These are phyloP conservation scores for Atkinsonella hypoxylon DNA, from an alignment of 2,329 filamentous ascomycete genomes.

Conservation along the genomic window DNA sequence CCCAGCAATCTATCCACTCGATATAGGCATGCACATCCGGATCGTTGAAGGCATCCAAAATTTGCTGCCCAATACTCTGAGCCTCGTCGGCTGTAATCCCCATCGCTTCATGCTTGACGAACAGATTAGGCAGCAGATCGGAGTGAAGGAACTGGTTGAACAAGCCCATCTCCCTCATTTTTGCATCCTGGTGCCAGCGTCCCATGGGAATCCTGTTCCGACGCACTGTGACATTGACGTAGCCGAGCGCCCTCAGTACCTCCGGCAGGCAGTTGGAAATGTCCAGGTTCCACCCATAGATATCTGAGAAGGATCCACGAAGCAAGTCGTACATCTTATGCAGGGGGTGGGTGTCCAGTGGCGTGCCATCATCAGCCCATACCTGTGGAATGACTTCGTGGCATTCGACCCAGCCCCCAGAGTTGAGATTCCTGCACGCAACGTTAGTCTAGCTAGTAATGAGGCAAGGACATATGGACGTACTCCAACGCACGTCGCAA, in stretches of 20 bases:
- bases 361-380: constrained; percentile 20
- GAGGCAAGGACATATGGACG: not conserved
- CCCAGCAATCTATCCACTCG: constrained; percentile 27
- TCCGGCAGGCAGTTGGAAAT: constrained; percentile 17
- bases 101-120: constrained; percentile 21
- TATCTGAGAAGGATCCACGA: constrained; percentile 17
- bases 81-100: constrained; percentile 23
- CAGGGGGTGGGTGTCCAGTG: constrained; percentile 18
- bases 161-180: constrained; percentile 25
- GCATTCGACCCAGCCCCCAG: constrained; percentile 29
- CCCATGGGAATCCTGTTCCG: constrained; percentile 23
- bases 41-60: constrained; percentile 7
- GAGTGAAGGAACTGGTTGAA: constrained; percentile 24
- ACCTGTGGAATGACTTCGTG: constrained; percentile 23
- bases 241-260: constrained; percentile 21
- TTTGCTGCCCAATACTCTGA: constrained; percentile 17
- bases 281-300: constrained; percentile 24
- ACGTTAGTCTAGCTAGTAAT: not conserved
- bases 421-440: constrained; percentile 19
- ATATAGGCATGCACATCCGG: constrained; percentile 17
- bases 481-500: constrained; percentile 35
- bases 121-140: constrained; percentile 22
- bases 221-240: constrained; percentile 19
- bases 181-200: constrained; percentile 24
- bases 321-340: constrained; percentile 22